Evolutionary conservation across 2,329 filamentous ascomycete genomes (phyloP), one percentile per base, ranked within the genome.

Genomic region (Penicillium sp.): DNA sequence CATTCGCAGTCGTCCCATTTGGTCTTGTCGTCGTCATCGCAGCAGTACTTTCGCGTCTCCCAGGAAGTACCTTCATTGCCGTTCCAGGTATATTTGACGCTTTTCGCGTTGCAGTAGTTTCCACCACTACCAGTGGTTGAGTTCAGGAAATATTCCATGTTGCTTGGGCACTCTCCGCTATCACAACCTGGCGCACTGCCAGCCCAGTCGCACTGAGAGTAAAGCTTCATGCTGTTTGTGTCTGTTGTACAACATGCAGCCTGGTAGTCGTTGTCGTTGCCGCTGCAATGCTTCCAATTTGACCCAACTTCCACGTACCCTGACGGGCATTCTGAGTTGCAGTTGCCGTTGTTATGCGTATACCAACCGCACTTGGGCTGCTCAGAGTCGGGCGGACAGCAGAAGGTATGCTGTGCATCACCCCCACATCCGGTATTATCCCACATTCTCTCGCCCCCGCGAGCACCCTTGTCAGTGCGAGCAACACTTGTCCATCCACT

Each of bases 321-420:
- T 4, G 21, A 16, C 7, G 53, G 53, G 27, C 53, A 55, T 6
- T 27, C 24, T 14, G 31, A 21, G 1, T 46, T 24, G 34, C 53
- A 55, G 14, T 55, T 22, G 5, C 53, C 53, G 36, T 47, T 43
- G 43, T 51, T 50, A 43, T 40, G 34, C 13, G 24, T 48, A 45
- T 51, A 55, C 53, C 53, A 55, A 27, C 53, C 53, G 21, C 53
- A 55, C 16, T n/a, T 27, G 4, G 47, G 36, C 9, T 14, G 24
- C 21, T 55, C 31, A 24, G 39, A 22, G 11, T 51, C 47, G 18
- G 31, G 29, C 10, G 53, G 53, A 32, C 47, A 55, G 29, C 53
- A 55, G 11, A 51, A 31, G 4, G 47, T 47, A 18, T 47, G 47
- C 14, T n/a, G 11, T 6, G 7, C 21, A 8, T 29, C 32, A 7